Conservation (phyloP, 139 green algal genomes). For the Chlorella sp. region DNA sequence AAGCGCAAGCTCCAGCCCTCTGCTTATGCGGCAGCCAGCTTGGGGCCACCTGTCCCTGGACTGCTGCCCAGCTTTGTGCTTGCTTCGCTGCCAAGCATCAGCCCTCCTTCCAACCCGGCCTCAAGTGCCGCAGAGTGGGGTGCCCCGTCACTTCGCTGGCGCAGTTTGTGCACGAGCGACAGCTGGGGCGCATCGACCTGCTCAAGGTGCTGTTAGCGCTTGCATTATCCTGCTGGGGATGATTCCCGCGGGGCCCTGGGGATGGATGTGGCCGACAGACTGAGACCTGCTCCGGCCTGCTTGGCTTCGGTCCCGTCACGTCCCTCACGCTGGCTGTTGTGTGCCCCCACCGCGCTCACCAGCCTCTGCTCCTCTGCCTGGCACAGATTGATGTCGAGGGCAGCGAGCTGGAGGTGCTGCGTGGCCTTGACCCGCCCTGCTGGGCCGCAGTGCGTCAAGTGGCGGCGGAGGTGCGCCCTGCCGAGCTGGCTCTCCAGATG, state of each 20-base stretch:
- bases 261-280: too few species aligned
- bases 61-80: not conserved
- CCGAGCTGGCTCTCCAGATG: not conserved
- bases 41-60: too few species aligned
- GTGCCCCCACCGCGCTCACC: not conserved
- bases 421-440: constrained; percentile 8
- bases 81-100: not conserved
- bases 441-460: constrained; percentile 41
- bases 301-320: too few species aligned
- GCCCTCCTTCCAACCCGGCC: not conserved
- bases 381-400: constrained; percentile 52
- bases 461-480: constrained; percentile 15
- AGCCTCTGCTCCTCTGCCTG: not conserved
- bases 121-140: not conserved
- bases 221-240: too few species aligned
- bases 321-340: too few species aligned
- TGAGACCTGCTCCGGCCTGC: too few species aligned
- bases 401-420: constrained; percentile 40
- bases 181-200: constrained; percentile 29
- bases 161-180: not conserved
- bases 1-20: too few species aligned
- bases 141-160: constrained; percentile 31
- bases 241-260: too few species aligned
- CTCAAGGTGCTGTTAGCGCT: constrained; percentile 51
- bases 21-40: too few species aligned